Base-by-base conservation (phyloP, 2,329 filamentous ascomycete species). In the Sodiomyces alkalinus region DNA sequence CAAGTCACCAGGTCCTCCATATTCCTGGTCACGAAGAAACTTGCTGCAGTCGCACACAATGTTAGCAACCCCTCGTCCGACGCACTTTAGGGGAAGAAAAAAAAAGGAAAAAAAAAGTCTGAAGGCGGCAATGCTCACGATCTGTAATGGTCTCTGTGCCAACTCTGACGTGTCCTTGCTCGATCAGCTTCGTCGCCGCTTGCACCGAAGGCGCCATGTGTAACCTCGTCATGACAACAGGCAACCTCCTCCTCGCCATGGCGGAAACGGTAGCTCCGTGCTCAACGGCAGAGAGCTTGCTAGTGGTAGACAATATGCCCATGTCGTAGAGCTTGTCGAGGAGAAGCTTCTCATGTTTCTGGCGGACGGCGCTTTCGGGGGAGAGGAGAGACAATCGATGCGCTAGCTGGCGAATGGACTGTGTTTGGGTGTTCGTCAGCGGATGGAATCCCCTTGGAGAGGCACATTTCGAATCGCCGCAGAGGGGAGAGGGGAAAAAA, bases 1-100 rank as follows among this genome's bases (percentile, higher is more conserved):
- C 87, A 96, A 1, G 87, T 94, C 12, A 96, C 80, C 50, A 92
- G 93, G 56, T 96, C 87, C 56, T 96, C 87, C 68, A 92, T 82
- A 35, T 74, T 80, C 39, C 86, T 66, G 20, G 82, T 90, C 6
- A 96, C 83, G 29, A 94, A 55, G 45, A 85, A 94, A 1, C 85
- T 86, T 15, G 22, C n/a, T n/a, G n/a, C n/a, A n/a, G n/a, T n/a
- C 12, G 19, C 12, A 21, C 8, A 8, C 19, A 21, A 21, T 12
- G 12, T 21, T 21, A 21, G 19, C 19, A n/a, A n/a, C n/a, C n/a
- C n/a, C n/a, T n/a, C n/a, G n/a, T n/a, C n/a, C n/a, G n/a, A n/a
- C n/a, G n/a, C n/a, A n/a, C n/a, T n/a, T n/a, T n/a, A n/a, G n/a
- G n/a, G n/a, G n/a, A n/a, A n/a, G n/a, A n/a, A n/a, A n/a, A n/a